Base-by-base conservation (phyloP, 1,139 yeast genomes). In the Protomyces pachydermus region DNA sequence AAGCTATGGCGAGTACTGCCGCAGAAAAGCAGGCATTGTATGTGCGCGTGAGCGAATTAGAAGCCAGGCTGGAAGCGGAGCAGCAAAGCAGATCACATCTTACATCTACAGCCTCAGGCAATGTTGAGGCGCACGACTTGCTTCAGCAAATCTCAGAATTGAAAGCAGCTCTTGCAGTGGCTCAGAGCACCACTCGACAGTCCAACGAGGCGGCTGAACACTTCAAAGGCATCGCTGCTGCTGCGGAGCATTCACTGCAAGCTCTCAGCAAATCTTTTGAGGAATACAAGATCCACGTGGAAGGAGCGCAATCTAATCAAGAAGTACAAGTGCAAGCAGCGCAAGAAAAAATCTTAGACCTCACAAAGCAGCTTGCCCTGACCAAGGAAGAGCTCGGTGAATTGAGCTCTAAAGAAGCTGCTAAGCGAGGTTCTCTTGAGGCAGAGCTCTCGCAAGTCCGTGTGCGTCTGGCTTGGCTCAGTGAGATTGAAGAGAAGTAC, bases 221-320 rank as follows among this genome's bases (percentile, higher is more conserved):
- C 68, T 79, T 84, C 69, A 82, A 81, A 68, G 78, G 77, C 14
- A 76, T 83, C 37, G 79, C 85, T 0, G 69, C 70, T 39, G 79
- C 83, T 3, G 78, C 84, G 3, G 86, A 83, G 69, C 79, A 79
- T 60, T 80, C 84, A 12, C 72, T 84, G 46, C 72, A 72, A 23
- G 72, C 76, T 37, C 70, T 83, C 70, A 79, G 77, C 61, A 71
- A 73, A 12, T 73, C 81, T 0, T 81, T 77, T 69, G 83, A 80
- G 61, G 74, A 74, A 48, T 81, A 75, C 69, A 77, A 77, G 61
- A 74, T 77, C 60, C 76, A 74, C 34, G 72, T 71, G 32, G 76
- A 79, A 60, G 70, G 70, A 10, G 72, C 75, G 45, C 71, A 76
- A 3, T 69, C 66, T 10, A 54, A 48, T 2, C 67, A 74, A 20